Evolutionary conservation across 108 stramenopile genomes (phyloP).

Genomic region (Fragilaria radians): DNA sequence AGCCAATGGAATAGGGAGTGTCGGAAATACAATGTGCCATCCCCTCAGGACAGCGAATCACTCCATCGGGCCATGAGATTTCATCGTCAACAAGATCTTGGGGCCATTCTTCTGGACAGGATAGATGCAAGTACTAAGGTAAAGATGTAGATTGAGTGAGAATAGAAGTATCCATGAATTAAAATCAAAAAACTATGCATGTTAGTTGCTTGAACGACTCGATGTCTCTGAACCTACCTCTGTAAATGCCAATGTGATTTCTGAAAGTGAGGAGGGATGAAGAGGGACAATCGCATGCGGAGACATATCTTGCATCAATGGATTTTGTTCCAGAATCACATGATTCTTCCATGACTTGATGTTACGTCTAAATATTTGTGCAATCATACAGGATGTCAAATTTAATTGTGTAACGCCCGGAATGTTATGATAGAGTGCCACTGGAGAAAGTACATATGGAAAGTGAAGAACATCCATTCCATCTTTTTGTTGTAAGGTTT

Average conservation of each 20-base stretch:
- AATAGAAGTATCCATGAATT: no score
- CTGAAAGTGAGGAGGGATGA: not conserved
- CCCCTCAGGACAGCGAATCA: constrained; percentile 47
- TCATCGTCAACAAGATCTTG: constrained; percentile 31
- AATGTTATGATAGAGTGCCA: constrained; percentile 72
- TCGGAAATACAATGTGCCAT: constrained; percentile 59
- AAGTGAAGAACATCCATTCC: constrained; percentile 49
- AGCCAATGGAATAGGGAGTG: constrained; percentile 67
- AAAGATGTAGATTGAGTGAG: no score
- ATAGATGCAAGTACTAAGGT: constrained; percentile 33
- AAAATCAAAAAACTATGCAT: no score
- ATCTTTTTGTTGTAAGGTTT: constrained; percentile 14
- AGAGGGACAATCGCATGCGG: not conserved
- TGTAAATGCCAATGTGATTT: not conserved
- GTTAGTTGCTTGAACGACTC: no score
- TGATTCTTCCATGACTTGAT: constrained; percentile 53
- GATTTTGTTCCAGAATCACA: not conserved
- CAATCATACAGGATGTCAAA: constrained; percentile 62
- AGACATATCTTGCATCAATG: not conserved
- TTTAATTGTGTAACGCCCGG: constrained; percentile 46
- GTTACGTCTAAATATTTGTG: constrained; percentile 62
- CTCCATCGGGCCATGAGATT: constrained; percentile 45
- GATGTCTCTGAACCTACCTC: not conserved
- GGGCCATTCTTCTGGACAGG: constrained; percentile 63
- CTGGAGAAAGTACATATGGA: constrained; percentile 67